Base-by-base conservation (phyloP, 495 filamentous ascomycete genomes). In the Cercophora sp. region DNA sequence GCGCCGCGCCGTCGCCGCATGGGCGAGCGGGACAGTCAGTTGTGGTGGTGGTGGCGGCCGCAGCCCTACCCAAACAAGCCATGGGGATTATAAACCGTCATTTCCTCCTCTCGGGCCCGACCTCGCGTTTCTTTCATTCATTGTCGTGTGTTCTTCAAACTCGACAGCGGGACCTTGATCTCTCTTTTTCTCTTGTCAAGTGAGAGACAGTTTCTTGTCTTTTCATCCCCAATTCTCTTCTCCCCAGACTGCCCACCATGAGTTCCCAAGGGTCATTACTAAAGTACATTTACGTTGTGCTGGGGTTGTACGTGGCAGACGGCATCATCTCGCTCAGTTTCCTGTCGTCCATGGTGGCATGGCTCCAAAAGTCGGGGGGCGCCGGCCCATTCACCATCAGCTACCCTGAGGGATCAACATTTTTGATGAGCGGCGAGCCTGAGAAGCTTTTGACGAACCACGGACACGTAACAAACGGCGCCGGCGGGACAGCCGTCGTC, bases 391-490 rank as follows among this genome's bases (percentile, higher is more conserved):
- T 71, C 22, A 59, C 55, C 2, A 56, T 73, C 51, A 35, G n/a
- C 26, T 53, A 64, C 15, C 57, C 56, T 24, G 44, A 54, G 36
- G 69, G 62, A 6, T 54, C 58, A 4, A 53, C 54, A 15, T 67
- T 73, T 35, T 49, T 56, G 5, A 61, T 81, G 5, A 45, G 57
- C n/a, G 73, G 70, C 22, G 55, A 72, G 24, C 78, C 78, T 8
- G 52, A 59, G 4, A 29, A 54, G 13, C 54, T 81, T 15, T 60
- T 77, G 32, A 55, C 61, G 26, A 65, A 79, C 46, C 73, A 79
- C 48, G 74, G 77, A 5, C 74, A 79, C 48, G 72, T 69, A 1
- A 68, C 64, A 43, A 81, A 79, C 53, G 76, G 70, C 8, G 75
- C 76, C 15, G 70, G 74, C 0, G 77, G 73, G 1, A 79, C 75